These are phyloP conservation scores for Puya raimondii DNA, from an alignment of 176 grass and related monocot genomes.

Conservation along the genomic window DNA sequence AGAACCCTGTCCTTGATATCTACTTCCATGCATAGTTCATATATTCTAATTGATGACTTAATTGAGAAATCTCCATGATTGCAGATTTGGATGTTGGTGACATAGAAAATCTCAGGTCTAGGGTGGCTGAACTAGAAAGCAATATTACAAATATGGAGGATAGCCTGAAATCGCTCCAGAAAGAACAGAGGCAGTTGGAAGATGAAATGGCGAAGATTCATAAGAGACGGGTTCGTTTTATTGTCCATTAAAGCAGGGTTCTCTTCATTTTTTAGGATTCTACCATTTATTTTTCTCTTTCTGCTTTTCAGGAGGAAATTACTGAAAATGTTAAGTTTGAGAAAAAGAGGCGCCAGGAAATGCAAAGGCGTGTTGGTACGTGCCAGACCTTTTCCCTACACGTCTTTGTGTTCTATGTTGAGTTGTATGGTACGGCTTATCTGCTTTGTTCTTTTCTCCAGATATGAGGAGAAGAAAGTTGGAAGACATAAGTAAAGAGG, in stretches of 20 bases:
- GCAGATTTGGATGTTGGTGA: slow-evolving; percentile 58
- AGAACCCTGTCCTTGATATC: slow-evolving; percentile 2
- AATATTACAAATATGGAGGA: slow-evolving; percentile 31
- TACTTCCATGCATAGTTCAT: slow-evolving; percentile 3
- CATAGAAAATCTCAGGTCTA: slow-evolving; percentile 39
- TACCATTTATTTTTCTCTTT: slow-evolving; percentile 18
- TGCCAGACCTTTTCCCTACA: slow-evolving; percentile 5
- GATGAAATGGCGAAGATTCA: slow-evolving; percentile 60
- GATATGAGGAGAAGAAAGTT: slow-evolving; percentile 38
- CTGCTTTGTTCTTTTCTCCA: slow-evolving; percentile 21
- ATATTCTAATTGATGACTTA: slow-evolving; percentile 11
- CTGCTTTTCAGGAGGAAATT: slow-evolving; percentile 54
- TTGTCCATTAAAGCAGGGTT: background rate
- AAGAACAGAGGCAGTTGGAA: slow-evolving; percentile 53
- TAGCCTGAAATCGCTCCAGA: slow-evolving; percentile 33
- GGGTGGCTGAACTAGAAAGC: slow-evolving; percentile 28
- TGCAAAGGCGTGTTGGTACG: slow-evolving; percentile 56
- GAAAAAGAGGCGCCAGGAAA: slow-evolving; percentile 42
- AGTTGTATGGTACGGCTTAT: slow-evolving; percentile 21
- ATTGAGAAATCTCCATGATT: slow-evolving; percentile 23
- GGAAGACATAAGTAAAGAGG: slow-evolving; percentile 59
- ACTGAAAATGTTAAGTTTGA: slow-evolving; percentile 33
- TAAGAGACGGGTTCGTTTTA: slow-evolving; percentile 47
- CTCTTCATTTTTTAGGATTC: background rate
- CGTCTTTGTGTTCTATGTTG: background rate